A percentile compares a stretch with the other conserved stretches of the same genome.
phyloP scores from a whole-genome alignment of 2,329 filamentous ascomycete species.

The Alternaria sp. region DNA sequence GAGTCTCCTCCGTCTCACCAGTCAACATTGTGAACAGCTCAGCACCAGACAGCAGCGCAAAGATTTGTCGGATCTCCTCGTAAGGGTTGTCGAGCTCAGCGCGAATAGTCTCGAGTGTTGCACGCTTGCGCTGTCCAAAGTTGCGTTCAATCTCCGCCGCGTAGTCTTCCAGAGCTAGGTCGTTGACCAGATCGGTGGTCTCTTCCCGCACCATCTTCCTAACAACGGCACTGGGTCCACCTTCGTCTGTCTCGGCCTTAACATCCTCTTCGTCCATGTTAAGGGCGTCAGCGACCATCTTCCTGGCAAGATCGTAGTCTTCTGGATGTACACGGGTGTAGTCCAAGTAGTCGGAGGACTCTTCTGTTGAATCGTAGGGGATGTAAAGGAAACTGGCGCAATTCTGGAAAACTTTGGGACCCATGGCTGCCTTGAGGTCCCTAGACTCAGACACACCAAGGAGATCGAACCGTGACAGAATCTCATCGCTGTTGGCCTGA shows the following conservation, averaged over 20 bases:
- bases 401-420: constrained; percentile 92
- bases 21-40: constrained; percentile 97
- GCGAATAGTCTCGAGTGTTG: constrained; percentile 93
- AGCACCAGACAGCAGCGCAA: constrained; percentile 70
- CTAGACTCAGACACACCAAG: constrained; percentile 77
- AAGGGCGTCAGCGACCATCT: constrained; percentile 96
- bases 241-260: constrained; percentile 89
- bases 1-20: constrained; percentile 83
- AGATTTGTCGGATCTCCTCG: constrained; percentile 87
- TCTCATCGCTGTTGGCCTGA: constrained; percentile 85
- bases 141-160: constrained; percentile 93
- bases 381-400: constrained; percentile 95
- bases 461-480: constrained; percentile 84
- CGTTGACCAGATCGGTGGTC: constrained; percentile 92
- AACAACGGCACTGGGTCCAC: constrained; percentile 87
- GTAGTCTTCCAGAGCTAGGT: constrained; percentile 94
- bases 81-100: constrained; percentile 92
- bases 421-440: constrained; percentile 61
- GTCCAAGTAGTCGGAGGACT: constrained; percentile 88
- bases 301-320: constrained; percentile 96
- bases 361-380: constrained; percentile 81
- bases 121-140: constrained; percentile 92
- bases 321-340: constrained; percentile 97
- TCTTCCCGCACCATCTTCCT: constrained; percentile 95
- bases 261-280: constrained; percentile 98